Evolutionary conservation across 768 basidiomycete species (phyloP).

Genomic region (Podaxis carcinomalis): DNA sequence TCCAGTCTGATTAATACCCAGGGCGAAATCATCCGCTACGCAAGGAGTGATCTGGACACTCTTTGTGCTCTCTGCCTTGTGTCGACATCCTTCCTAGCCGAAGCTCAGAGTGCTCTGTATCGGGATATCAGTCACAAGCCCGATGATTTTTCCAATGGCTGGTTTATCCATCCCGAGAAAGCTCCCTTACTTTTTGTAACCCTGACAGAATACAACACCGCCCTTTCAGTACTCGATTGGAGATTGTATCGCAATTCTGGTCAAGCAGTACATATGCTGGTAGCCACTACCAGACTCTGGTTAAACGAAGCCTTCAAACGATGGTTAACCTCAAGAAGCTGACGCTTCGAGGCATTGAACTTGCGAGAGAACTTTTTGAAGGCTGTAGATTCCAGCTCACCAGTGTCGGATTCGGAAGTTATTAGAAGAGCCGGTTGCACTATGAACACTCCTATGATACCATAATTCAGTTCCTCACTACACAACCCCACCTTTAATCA

Average conservation of each 20-base stretch:
- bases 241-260: not conserved
- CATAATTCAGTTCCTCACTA: not conserved
- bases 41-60: not conserved
- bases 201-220: not conserved
- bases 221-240: not conserved
- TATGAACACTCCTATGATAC: not conserved
- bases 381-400: not conserved
- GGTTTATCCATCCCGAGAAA: not conserved
- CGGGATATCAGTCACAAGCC: not conserved
- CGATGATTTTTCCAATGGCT: not conserved
- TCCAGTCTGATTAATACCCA: no score
- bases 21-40: not conserved
- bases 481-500: not conserved
- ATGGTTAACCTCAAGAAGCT: not conserved
- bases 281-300: not conserved
- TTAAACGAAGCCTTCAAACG: not conserved
- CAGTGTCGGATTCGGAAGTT: not conserved
- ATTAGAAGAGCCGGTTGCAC: not conserved
- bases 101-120: not conserved
- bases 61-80: not conserved
- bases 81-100: not conserved
- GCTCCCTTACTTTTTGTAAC: not conserved
- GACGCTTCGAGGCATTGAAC: not conserved
- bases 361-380: not conserved
- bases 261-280: not conserved